phyloP scores from a whole-genome alignment of 805 yeast species.

The Yamadazyma sp. region DNA sequence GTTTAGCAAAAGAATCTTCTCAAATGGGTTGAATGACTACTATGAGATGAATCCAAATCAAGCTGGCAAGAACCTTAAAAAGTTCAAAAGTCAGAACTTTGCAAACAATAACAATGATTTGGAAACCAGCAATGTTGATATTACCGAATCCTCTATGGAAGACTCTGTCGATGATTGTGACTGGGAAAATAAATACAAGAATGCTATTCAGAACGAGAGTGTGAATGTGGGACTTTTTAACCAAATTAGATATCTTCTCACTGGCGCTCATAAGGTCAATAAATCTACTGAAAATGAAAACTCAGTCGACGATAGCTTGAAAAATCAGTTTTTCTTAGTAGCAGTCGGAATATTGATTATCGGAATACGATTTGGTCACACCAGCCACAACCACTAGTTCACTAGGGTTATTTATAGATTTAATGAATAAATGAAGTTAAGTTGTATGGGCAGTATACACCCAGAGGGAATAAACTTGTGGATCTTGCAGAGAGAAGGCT shows the following conservation, averaged over 20 bases:
- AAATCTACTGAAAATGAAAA: slow-evolving; percentile 21
- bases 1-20: slow-evolving; percentile 25
- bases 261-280: slow-evolving; percentile 21
- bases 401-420: slow-evolving; percentile 9
- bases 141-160: slow-evolving; percentile 7
- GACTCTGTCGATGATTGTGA: slow-evolving; percentile 15
- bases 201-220: slow-evolving; percentile 14
- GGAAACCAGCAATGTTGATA: slow-evolving; percentile 8
- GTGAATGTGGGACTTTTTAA: slow-evolving; percentile 29
- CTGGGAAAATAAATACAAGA: slow-evolving; percentile 8
- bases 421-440: slow-evolving; percentile 10
- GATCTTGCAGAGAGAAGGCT: no score
- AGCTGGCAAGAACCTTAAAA: slow-evolving; percentile 25
- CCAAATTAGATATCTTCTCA: slow-evolving; percentile 35
- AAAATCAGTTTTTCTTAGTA: slow-evolving; percentile 42
- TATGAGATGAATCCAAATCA: slow-evolving; percentile 20
- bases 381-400: slow-evolving; percentile 12
- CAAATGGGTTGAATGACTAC: slow-evolving; percentile 27
- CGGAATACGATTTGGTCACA: slow-evolving; percentile 36
- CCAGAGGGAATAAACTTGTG: no score
- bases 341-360: slow-evolving; percentile 43
- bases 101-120: slow-evolving; percentile 1
- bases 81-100: slow-evolving; percentile 36
- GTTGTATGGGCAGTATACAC: no score
- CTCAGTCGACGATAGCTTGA: slow-evolving; percentile 40